Evolutionary conservation across 192 early-diverging fungal species (phyloP), one percentile per base, ranked within the genome.

Genomic region (Entomortierella beljakovae): DNA sequence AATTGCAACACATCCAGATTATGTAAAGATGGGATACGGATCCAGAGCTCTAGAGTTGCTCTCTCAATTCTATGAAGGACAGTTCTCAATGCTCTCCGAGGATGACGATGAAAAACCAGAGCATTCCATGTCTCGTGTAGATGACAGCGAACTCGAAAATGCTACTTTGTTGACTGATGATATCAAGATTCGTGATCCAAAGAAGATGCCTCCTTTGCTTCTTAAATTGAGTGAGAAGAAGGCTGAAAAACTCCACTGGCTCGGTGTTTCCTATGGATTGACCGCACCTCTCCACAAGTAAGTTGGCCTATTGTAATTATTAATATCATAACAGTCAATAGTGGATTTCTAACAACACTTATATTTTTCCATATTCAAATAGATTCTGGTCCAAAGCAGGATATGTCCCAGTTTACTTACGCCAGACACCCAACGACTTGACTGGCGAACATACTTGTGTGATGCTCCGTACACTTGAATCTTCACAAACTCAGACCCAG

Each of bases 371-470:
- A 10, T 42, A 22, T 61, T 11, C 28, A 16, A 22, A 6, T 62
- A 71, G 70, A 34, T 99, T 99, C 80, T 99, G 98, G 98, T 97
- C 95, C 70, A 89, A 93, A 46, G 80, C 88, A 13, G 95, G 93
- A 9, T 99, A 93, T 75, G 86, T 89, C 28, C 98, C 98, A 15
- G 91, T 99, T 51, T 99, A 99, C 72, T 75, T 98, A 57, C 94
- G 98, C 33, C 98, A 99, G 79, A 99, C 98, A 10, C 81, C 92
- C 68, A 99, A 99, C 70, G 96, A 98, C 13, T 81, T 99, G 33
- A 99, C 98, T 2, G 98, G 98, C 61, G 98, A 99, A 80, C 94
- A 98, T 73, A 96, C 98, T 8, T 98, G 96, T 71, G 94, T 99
- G 10, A 98, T 99, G 96, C 86, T 99, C 38, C 94, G 93, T 62